These are phyloP conservation scores for Exophiala phaeomuriformis DNA, from an alignment of 2,329 filamentous ascomycete species.

Conservation along the genomic window DNA sequence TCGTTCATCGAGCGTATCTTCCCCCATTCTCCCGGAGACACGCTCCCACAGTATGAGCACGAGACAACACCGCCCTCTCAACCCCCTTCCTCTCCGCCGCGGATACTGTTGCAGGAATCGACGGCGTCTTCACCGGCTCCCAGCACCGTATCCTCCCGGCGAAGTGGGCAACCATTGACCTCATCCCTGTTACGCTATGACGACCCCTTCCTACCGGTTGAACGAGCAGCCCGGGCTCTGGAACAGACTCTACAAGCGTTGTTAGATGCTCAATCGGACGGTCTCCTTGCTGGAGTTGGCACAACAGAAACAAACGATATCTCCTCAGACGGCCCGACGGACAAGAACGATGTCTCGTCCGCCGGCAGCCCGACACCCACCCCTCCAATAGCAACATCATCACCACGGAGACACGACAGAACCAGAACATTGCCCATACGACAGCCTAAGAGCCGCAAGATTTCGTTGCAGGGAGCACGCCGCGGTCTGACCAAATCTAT, in stretches of 20 bases:
- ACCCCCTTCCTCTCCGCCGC: constrained; percentile 7
- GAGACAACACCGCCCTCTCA: constrained; percentile 3
- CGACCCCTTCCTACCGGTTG: constrained; percentile 44
- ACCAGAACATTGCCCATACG: constrained; percentile 35
- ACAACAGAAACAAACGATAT: constrained; percentile 36
- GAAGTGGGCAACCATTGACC: constrained; percentile 9
- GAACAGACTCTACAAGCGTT: constrained; percentile 52
- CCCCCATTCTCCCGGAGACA: constrained; percentile 14
- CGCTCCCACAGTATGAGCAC: constrained; percentile 18
- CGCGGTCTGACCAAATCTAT: constrained; percentile 53
- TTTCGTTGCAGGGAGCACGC: constrained; percentile 48
- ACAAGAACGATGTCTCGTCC: constrained; percentile 39
- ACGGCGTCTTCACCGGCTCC: constrained; percentile 1
- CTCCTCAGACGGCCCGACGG: constrained; percentile 37
- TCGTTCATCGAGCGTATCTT: constrained; percentile 27
- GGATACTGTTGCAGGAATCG: constrained; percentile 17
- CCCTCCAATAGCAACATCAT: constrained; percentile 26
- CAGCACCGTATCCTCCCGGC: constrained; percentile 1
- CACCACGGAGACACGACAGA: constrained; percentile 29
- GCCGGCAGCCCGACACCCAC: constrained; percentile 44
- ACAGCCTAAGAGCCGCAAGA: constrained; percentile 39
- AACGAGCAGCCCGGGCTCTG: constrained; percentile 48
- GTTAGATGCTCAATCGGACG: constrained; percentile 55
- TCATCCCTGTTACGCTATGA: constrained; percentile 23
- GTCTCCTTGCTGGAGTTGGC: constrained; percentile 45